phyloP scores from a whole-genome alignment of 169 alveolate species.

The Eimeria necatrix region DNA sequence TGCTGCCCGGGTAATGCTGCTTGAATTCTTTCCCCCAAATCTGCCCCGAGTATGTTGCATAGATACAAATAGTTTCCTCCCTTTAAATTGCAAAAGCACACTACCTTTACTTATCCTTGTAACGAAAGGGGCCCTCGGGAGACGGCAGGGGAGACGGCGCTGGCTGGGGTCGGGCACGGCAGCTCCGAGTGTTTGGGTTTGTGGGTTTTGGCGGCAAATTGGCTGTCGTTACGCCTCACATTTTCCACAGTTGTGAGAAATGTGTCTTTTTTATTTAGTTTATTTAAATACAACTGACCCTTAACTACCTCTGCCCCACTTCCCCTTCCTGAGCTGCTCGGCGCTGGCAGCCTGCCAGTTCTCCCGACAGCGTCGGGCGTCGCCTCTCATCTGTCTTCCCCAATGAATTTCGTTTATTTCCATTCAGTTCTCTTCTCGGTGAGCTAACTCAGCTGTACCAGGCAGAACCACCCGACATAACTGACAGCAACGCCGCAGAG shows the following conservation, averaged over 20 bases:
- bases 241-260: background rate
- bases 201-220: background rate
- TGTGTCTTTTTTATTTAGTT: background rate
- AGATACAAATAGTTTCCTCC: background rate
- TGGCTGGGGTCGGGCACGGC: slow-evolving; percentile 70
- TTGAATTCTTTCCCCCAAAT: background rate
- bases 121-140: slow-evolving; percentile 36
- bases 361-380: too few species aligned
- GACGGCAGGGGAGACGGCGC: slow-evolving; percentile 78
- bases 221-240: background rate
- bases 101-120: background rate
- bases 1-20: background rate
- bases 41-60: background rate
- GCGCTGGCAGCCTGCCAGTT: too few species aligned
- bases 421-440: too few species aligned
- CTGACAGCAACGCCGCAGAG: too few species aligned
- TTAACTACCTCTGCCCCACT: too few species aligned
- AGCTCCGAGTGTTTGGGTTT: slow-evolving; percentile 39
- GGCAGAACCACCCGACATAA: too few species aligned
- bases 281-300: too few species aligned
- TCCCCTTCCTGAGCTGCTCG: too few species aligned
- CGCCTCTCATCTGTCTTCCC: too few species aligned
- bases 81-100: background rate
- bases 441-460: too few species aligned
- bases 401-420: too few species aligned